These are phyloP conservation scores for Botryotinia convoluta DNA, from an alignment of 2,329 filamentous ascomycete genomes.

Conservation along the genomic window DNA sequence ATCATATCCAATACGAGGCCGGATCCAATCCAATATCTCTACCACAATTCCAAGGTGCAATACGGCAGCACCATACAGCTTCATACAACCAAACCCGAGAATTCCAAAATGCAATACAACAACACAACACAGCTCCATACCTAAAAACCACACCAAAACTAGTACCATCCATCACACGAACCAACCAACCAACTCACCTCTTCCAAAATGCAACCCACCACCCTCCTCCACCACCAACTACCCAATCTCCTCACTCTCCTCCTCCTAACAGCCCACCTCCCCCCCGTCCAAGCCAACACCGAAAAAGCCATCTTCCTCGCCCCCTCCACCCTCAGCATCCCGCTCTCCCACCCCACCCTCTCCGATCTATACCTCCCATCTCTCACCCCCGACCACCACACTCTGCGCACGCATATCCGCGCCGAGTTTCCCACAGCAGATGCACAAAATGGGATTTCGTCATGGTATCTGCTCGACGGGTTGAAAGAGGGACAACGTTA, in stretches of 20 bases:
- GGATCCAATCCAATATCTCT: not conserved
- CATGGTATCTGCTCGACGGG: constrained; percentile 76
- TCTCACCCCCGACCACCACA: constrained; percentile 57
- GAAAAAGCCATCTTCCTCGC: constrained; percentile 89
- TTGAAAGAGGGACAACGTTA: constrained; percentile 74
- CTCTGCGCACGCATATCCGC: constrained; percentile 61
- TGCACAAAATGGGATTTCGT: constrained; percentile 56
- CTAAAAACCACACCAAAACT: not conserved
- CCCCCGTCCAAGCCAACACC: constrained; percentile 62
- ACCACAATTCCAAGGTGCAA: not conserved
- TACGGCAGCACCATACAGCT: not conserved
- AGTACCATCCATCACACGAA: not conserved
- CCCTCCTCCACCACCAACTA: not conserved
- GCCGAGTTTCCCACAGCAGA: constrained; percentile 63
- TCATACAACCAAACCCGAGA: not conserved
- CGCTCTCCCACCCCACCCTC: constrained; percentile 54
- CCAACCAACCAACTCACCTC: not conserved
- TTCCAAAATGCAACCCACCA: not conserved
- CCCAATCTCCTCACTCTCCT: constrained; percentile 24
- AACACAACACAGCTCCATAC: not conserved
- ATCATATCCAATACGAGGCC: not conserved
- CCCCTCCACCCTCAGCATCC: constrained; percentile 56
- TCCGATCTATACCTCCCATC: constrained; percentile 60
- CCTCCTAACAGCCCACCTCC: constrained; percentile 25
- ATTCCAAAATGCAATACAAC: not conserved